Evolutionary conservation across 805 yeast genomes (phyloP), one percentile per base, ranked within the genome.

Genomic region (Kodamaea nitidulidarum): DNA sequence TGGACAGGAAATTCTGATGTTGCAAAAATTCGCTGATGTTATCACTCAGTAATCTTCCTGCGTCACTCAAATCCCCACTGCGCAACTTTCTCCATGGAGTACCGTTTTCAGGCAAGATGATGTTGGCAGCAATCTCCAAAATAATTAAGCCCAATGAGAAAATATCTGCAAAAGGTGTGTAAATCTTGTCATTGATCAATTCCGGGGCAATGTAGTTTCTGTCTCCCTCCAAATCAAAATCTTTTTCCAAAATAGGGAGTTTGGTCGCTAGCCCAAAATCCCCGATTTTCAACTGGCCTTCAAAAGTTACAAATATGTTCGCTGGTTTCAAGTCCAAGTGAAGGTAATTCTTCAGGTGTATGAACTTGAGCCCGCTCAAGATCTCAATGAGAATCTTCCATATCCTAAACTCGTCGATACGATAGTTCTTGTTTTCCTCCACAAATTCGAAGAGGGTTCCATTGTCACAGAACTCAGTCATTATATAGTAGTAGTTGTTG

Each of bases 141-240:
- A 93, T 84, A 47, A 93, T 85, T 42, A 93, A 69, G 1, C 98
- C 98, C 36, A 90, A 74, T n/a, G 96, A 84, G 58, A 93, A 93
- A 3, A 93, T 81, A 58, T 93, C 98, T 0, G 98, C 98, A 38
- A 91, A 88, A 49, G 84, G 86, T 29, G 88, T 88, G 56, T 93
- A 93, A 32, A 76, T 74, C 56, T 87, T 88, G 32, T 75, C 78
- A 24, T 88, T 78, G 39, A 93, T 81, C 16, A 93, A 81, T 59
- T 93, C 98, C 1, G 98, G 98, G 0, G 98, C 98, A 62, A 93
- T 93, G 61, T 93, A 93, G 58, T 91, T 96, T 38, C 98, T 72
- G 61, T 93, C 98, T 18, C 98, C 98, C 63, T 93, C 98, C 49
- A 95, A 76, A 61, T 93, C 98, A 52, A 87, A 81, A 47, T 67